Conservation (phyloP, 371 early-diverging fungal species). For the Mucor piriformis region DNA sequence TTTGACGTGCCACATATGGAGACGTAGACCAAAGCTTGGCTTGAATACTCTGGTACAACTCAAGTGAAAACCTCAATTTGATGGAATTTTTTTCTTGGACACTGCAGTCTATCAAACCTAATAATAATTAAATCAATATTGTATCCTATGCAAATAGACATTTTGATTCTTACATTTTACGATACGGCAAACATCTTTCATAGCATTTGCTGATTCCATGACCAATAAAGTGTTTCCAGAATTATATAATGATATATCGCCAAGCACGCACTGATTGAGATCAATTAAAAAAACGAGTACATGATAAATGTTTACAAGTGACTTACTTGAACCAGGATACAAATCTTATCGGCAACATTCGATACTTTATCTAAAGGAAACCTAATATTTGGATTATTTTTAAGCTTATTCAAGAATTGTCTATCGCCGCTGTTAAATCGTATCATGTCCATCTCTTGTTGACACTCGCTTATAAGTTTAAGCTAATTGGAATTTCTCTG, state of each 20-base stretch:
- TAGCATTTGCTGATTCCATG: constrained; percentile 28
- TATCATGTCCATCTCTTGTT: constrained; percentile 50
- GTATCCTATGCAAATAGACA: neutral
- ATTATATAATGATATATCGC: constrained; percentile 39
- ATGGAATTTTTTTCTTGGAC: constrained; percentile 26
- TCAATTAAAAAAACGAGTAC: neutral
- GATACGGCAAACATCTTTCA: constrained; percentile 39
- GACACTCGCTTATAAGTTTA: constrained; percentile 32
- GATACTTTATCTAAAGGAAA: constrained; percentile 41
- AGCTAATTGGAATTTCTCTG: constrained; percentile 29
- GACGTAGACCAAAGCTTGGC: constrained; percentile 49
- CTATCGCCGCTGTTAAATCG: constrained; percentile 54
- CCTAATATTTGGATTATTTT: constrained; percentile 40
- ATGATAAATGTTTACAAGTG: neutral
- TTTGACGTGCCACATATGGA: constrained; percentile 38
- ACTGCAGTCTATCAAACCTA: constrained; percentile 48
- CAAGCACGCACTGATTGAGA: constrained; percentile 36
- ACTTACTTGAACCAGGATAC: constrained; percentile 43
- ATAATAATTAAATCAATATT: neutral
- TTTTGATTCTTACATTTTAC: constrained; percentile 32
- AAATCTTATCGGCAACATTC: constrained; percentile 37
- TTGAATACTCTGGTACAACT: constrained; percentile 43
- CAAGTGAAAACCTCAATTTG: constrained; percentile 34
- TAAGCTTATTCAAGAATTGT: constrained; percentile 39
- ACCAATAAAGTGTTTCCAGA: constrained; percentile 24